Base-by-base conservation (phyloP, 257 asterid species). In the Plantago ovata region DNA sequence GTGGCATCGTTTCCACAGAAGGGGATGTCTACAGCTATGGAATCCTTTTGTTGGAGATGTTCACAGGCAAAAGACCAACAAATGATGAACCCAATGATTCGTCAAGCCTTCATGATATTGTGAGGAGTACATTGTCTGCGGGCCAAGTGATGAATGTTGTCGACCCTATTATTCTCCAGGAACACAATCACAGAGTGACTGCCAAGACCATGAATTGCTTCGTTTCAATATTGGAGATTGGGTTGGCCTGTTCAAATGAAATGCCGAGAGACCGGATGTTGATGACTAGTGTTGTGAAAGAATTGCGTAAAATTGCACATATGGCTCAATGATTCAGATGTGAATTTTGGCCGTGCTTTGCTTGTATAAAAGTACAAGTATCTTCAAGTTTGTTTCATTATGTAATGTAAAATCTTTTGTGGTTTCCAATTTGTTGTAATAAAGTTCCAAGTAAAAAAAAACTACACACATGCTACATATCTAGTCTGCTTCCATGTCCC, bases 11-110 rank as follows among this genome's bases (percentile, higher is more conserved):
- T 39, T 63, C 77, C 5, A 50, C 72, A 0, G 64, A 51, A 36
- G 83, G 75, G 19, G 77, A 77, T 38, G 73, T 73, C 18, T 77
- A 77, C 63, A 77, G 70, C 51, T 73, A 55, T 0, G 75, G 77
- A 2, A 56, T 77, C 24, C 70, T 70, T 16, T 22, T 77, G 33
- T 54, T 77, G 33, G 79, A 77, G 56, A 55, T 70, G 75, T 77
- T 77, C 49, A 77, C 72, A 0, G 68, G 79, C 24, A 69, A 52
- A 64, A 69, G 61, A 38, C 83, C 77, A 11, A 77, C 75, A 0
- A 67, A 73, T 63, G 42, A 10, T 12, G 42, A 38, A 9, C 66
- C 69, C 33, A 54, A 15, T 7, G 62, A 69, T 20, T 66, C 63
- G 0, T 4, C 58, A 38, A 56, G 62, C 64, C 70, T 77, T 22